phyloP scores from a whole-genome alignment of 352 stramenopile species.

The Phytopythium cucurbitacearum region DNA sequence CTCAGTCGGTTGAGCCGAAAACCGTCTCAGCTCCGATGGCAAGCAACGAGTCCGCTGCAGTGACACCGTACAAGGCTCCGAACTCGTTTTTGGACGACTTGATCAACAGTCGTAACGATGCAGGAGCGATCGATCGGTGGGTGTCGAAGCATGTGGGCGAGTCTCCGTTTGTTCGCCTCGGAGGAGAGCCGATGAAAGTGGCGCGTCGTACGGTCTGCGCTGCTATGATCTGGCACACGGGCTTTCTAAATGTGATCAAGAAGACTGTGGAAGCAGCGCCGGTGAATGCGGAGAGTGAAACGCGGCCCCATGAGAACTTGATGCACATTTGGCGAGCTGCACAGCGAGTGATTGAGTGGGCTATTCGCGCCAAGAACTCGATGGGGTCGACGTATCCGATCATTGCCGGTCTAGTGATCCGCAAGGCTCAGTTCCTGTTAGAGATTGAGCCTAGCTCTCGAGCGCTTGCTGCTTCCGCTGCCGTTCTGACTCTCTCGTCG shows the following conservation, averaged over 20 bases:
- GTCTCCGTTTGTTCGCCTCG: constrained; percentile 73
- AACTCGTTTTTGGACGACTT: constrained; percentile 66
- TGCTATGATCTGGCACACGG: constrained; percentile 88
- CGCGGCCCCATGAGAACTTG: constrained; percentile 82
- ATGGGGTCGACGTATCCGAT: constrained; percentile 83
- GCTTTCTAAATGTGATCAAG: constrained; percentile 57
- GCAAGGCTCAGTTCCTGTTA: constrained; percentile 83
- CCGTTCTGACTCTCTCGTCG: constrained; percentile 51
- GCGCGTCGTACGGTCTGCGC: constrained; percentile 79
- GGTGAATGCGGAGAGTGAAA: constrained; percentile 48
- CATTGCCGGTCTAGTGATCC: constrained; percentile 74
- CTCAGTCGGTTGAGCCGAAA: constrained; percentile 59
- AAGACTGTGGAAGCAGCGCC: constrained; percentile 49
- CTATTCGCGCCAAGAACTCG: constrained; percentile 85
- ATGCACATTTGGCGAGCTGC: constrained; percentile 89
- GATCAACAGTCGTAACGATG: constrained; percentile 55
- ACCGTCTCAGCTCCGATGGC: constrained; percentile 27
- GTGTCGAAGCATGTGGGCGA: constrained; percentile 81
- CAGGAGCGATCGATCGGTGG: constrained; percentile 61
- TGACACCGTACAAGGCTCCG: constrained; percentile 10
- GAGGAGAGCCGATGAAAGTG: constrained; percentile 85
- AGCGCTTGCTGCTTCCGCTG: constrained; percentile 58
- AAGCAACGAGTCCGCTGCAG: constrained; percentile 12
- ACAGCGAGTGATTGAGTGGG: constrained; percentile 87
- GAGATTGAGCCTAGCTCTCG: constrained; percentile 74